A percentile compares a stretch with the other conserved stretches of the same genome.
phyloP scores from a whole-genome alignment of 2,329 filamentous ascomycete genomes.

The Botrytis porri region DNA sequence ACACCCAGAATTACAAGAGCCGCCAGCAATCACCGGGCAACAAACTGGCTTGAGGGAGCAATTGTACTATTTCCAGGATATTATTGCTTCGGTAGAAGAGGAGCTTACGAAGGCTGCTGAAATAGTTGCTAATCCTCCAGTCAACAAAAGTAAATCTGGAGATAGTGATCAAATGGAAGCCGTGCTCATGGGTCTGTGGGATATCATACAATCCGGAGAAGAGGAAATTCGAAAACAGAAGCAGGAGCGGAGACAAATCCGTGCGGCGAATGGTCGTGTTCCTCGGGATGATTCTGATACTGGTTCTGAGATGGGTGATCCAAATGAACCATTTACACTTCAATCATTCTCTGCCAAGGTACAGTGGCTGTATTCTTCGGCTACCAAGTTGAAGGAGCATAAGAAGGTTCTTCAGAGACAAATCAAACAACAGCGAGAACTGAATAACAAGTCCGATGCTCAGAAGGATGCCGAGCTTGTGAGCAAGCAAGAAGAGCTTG shows the following conservation, averaged over 20 bases:
- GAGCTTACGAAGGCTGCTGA: conserved; percentile 31
- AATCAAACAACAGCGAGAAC: conserved; percentile 90
- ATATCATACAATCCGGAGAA: conserved; percentile 49
- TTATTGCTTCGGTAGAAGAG: conserved; percentile 49
- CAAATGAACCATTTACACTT: conserved; percentile 65
- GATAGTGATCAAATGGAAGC: conserved; percentile 55
- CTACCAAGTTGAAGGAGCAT: conserved; percentile 79
- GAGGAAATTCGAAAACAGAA: conserved; percentile 54
- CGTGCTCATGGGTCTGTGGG: conserved; percentile 50
- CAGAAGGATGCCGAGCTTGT: conserved; percentile 65
- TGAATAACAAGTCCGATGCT: conserved; percentile 82
- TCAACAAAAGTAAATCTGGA: conserved; percentile 37
- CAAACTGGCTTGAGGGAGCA: conserved; percentile 63
- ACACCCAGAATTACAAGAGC: conserved; percentile 51
- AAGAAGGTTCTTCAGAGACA: conserved; percentile 86
- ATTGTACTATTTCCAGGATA: conserved; percentile 63
- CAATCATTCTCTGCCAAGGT: conserved; percentile 75
- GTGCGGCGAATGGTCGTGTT: conserved; percentile 54
- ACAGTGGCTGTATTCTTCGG: conserved; percentile 72
- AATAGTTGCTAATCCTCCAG: conserved; percentile 22
- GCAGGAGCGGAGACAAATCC: conserved; percentile 51
- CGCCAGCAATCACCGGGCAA: conserved; percentile 55
- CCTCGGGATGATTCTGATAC: conserved; percentile 60
- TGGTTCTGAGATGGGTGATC: conserved; percentile 57
- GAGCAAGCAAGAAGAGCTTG: conserved; percentile 55